phyloP scores from a whole-genome alignment of 2,329 filamentous ascomycete species.

The Calonectria leucothoes region DNA sequence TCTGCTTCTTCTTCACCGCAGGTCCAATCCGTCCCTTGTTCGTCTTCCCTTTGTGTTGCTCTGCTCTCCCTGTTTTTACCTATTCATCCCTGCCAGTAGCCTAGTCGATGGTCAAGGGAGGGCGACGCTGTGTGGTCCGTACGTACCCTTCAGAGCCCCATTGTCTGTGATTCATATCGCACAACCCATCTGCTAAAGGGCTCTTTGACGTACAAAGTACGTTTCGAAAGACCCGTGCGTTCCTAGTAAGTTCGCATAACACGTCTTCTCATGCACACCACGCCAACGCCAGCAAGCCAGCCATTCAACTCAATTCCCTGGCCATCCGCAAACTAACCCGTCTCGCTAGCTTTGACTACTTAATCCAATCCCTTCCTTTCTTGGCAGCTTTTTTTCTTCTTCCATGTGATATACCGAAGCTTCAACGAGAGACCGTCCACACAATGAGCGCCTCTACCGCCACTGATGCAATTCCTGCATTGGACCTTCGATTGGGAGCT shows the following conservation, averaged over 20 bases:
- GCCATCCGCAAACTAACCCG: not conserved
- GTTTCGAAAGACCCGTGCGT: not conserved
- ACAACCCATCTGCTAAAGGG: not conserved
- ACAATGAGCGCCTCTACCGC: not conserved
- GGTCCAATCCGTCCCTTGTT: not conserved
- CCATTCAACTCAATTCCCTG: not conserved
- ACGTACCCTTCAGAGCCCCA: not conserved
- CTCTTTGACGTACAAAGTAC: not conserved
- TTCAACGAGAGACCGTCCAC: not conserved
- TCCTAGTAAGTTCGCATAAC: constrained; percentile 5
- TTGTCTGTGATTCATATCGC: constrained; percentile 15
- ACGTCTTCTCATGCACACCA: not conserved
- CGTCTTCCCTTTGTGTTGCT: not conserved
- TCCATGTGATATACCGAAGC: not conserved
- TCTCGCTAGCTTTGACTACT: not conserved
- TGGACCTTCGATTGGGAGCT: not conserved
- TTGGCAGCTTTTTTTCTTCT: not conserved
- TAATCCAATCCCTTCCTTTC: not conserved
- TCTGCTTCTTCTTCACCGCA: not conserved
- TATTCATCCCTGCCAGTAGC: constrained; percentile 2
- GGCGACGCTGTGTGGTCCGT: constrained; percentile 12
- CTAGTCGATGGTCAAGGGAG: not conserved
- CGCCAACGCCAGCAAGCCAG: not conserved
- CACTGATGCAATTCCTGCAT: not conserved
- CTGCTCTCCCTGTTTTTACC: not conserved